These are phyloP conservation scores for Colletotrichum incanum DNA, from an alignment of 2,329 filamentous ascomycete genomes.

Conservation along the genomic window DNA sequence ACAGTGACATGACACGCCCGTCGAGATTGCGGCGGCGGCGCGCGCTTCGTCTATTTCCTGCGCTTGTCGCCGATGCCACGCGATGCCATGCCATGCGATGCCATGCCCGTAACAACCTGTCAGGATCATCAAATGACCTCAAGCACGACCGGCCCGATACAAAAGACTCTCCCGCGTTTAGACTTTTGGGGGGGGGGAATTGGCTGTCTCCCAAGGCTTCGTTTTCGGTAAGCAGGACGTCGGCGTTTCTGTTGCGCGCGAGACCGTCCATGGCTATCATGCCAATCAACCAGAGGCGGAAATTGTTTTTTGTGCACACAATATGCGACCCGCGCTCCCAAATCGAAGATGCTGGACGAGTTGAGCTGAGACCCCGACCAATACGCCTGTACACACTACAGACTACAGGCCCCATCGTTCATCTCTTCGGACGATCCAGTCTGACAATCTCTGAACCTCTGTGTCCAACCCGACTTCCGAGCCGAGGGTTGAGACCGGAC, in stretches of 20 bases:
- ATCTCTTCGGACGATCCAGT: not conserved
- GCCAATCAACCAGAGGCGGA: not conserved
- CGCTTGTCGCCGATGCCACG: slow-evolving; percentile 1
- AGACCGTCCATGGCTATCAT: not conserved
- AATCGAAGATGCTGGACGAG: not conserved
- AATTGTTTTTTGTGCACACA: too few species aligned
- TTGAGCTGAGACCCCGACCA: not conserved
- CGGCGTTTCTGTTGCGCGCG: not conserved
- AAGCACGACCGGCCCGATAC: not conserved
- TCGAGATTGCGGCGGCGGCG: not conserved
- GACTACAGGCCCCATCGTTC: not conserved
- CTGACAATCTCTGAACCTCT: not conserved
- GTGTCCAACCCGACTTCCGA: not conserved
- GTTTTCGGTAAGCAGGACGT: not conserved
- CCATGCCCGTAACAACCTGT: not conserved
- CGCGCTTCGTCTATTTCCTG: not conserved
- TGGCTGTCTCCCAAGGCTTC: not conserved
- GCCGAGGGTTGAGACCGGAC: slow-evolving; percentile 10
- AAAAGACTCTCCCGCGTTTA: not conserved
- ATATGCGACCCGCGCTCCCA: not conserved
- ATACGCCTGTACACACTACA: too few species aligned
- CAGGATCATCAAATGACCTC: slow-evolving; percentile 16
- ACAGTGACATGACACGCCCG: slow-evolving; percentile 10
- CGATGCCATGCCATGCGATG: not conserved
- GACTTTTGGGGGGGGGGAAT: not conserved